Base-by-base conservation (phyloP, 441 rosid genomes). In the Corymbia calophylla region DNA sequence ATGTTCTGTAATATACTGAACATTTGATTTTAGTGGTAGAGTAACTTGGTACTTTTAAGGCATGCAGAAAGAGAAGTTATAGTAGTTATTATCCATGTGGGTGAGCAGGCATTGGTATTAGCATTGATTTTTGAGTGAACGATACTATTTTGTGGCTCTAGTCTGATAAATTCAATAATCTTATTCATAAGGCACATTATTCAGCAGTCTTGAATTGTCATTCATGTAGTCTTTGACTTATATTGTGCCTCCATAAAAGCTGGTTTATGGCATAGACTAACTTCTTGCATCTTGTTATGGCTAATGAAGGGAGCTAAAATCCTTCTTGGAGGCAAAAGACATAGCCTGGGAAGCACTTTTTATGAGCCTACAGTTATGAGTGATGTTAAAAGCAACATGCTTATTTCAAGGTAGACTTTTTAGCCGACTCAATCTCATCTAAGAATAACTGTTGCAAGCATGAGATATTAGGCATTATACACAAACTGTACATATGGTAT, bases 301-400 rank as follows among this genome's bases (percentile, higher is more conserved):
- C 84, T 77, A 77, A 77, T 93, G 73, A 93, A 98, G 99, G 99
- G 99, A 92, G 99, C 99, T 89, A 96, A 95, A 94, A 90, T 98
- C 86, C 93, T 96, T 77, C 96, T 98, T 44, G 99, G 99, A 77
- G 99, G 99, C 56, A 97, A 94, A 94, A 95, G 96, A 88, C 99
- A 97, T 91, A 97, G 97, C 92, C 95, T 96, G 89, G 99, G 99
- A 91, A 95, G 90, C 97, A 96, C 95, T 66, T 98, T 97, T 91
- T 97, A 97, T 88, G 99, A 98, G 95, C 99, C 99, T 87, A 97
- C 99, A 31, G 92, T 98, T 89, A 93, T 98, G 89, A 88, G 95
- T 15, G 94, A 96, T 93, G 98, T 96, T 89, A 94, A 80, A 54
- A 91, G 88, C 93, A 93, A 95, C 70, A 98, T 98, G 99, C 91